Evolutionary conservation across 805 yeast genomes (phyloP).

Genomic region (Candida tibetensis): DNA sequence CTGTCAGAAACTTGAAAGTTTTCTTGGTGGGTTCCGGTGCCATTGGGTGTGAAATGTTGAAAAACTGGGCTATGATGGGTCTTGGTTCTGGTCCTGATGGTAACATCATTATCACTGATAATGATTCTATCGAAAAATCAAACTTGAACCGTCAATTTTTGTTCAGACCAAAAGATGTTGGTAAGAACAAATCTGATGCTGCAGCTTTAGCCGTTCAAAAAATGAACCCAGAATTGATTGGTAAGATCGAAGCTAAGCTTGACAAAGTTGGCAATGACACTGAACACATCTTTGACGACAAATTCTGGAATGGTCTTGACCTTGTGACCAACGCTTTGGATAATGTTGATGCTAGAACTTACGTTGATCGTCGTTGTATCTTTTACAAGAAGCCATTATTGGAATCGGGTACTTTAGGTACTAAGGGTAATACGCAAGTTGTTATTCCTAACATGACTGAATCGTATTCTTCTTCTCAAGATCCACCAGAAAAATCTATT

Average conservation of each 20-base stretch:
- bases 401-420: conserved; percentile 97
- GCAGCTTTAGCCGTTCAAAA: conserved; percentile 80
- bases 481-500: conserved; percentile 97
- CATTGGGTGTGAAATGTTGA: conserved; percentile 97
- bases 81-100: conserved; percentile 91
- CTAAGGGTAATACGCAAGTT: conserved; percentile 98
- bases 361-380: conserved; percentile 95
- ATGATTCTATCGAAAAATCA: conserved; percentile 92
- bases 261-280: conserved; percentile 96
- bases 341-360: conserved; percentile 96
- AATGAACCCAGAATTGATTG: conserved; percentile 83
- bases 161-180: conserved; percentile 93
- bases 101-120: conserved; percentile 81
- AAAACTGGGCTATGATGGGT: conserved; percentile 97
- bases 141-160: conserved; percentile 95
- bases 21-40: conserved; percentile 98
- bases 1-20: conserved; percentile 71
- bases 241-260: conserved; percentile 69
- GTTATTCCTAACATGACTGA: conserved; percentile 92
- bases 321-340: conserved; percentile 96
- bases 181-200: conserved; percentile 82
- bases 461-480: conserved; percentile 93
- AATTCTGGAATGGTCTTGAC: conserved; percentile 80
- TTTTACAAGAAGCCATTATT: conserved; percentile 86
- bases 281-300: conserved; percentile 79